Base-by-base conservation (phyloP, 1,284 basidiomycete genomes). In the Macrocystidia cucumis region DNA sequence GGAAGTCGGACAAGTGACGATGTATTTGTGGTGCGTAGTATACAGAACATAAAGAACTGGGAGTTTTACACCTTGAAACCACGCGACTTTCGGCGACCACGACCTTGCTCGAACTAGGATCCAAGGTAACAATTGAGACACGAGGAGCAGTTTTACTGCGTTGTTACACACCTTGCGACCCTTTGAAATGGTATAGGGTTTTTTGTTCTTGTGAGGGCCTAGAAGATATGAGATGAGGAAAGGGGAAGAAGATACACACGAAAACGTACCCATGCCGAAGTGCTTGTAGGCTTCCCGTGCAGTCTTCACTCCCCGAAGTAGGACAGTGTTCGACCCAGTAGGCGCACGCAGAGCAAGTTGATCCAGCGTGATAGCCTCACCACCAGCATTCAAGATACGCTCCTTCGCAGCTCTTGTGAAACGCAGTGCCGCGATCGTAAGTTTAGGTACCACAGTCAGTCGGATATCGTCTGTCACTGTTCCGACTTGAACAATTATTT, bases 391-490 rank as follows among this genome's bases (percentile, higher is more conserved):
- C 56, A 91, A 63, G 63, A 99, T 98, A 51, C 96, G 85, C 60
- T 91, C 93, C 64, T 84, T 87, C 42, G 95, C 96, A 35, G 84
- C 78, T 51, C 78, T 76, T 45, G 95, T 92, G 83, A 98, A 98
- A 48, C 90, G 84, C 49, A 98, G 83, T 42, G 95, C 96, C 42
- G 95, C 95, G 46, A 99, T 67, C 48, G 88, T 79, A 53, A 98
- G 72, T 70, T 96, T 97, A 57, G 95, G 95, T 40, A 98, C 69
- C 44, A 78, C 78, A 40, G 74, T 57, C 43, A 96, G 67, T 57
- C 96, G 92, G 62, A 91, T 78, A 62, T 99, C 95, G 67, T 99
- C 96, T 40, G 96, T 97, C 52, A 99, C 78, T 34, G 93, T 86
- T 50, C 86, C 91, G 51, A 98, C 90, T 40, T 78, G 67, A 48